Evolutionary conservation across 2,329 filamentous ascomycete genomes (phyloP), one percentile per base, ranked within the genome.

Genomic region (Diaporthe humulicola): DNA sequence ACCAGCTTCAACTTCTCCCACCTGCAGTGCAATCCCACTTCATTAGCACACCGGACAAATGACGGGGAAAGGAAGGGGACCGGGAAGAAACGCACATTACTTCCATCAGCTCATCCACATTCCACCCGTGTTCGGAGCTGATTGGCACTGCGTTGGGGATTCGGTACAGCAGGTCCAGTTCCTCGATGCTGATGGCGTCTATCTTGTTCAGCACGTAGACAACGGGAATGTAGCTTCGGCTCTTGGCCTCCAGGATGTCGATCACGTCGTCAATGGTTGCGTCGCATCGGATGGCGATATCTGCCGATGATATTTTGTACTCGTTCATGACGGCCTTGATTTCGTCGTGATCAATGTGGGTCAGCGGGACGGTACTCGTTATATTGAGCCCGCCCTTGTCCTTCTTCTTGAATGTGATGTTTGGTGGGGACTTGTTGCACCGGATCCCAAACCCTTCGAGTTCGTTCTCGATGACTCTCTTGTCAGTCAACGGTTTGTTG

Each of bases 181-280:
- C 97, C 85, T 99, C 96, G 79, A 99, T 98, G 70, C 95, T 96
- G 83, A 99, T 98, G 73, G 96, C 92, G 85, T 99, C 97, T 79
- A 99, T 99, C 88, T 99, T 99, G 90, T 99, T 99, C 80, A 99
- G 90, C 56, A 97, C 97, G 86, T 99, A 99, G 72, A 99, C 95
- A 77, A 98, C 97, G n/a, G 97, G 97, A 78, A 99, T 98, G 84
- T 99, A 99, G 83, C 94, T 95, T 85, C 97, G 91, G 83, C 93
- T 95, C 88, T 95, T 98, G 61, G 96, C 96, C 85, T 99, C 97
- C 60, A 99, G 90, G 28, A 99, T 87, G 84, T 99, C 97, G 82
- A 99, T 99, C 78, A 99, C 86, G 84, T 99, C 97, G 85, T 99
- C 97, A 77, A 99, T 92, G 2, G 97, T 99, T 73, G 97, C 97